phyloP scores from a whole-genome alignment of 2,329 filamentous ascomycete genomes.

The Ambrosiella beaveri region DNA sequence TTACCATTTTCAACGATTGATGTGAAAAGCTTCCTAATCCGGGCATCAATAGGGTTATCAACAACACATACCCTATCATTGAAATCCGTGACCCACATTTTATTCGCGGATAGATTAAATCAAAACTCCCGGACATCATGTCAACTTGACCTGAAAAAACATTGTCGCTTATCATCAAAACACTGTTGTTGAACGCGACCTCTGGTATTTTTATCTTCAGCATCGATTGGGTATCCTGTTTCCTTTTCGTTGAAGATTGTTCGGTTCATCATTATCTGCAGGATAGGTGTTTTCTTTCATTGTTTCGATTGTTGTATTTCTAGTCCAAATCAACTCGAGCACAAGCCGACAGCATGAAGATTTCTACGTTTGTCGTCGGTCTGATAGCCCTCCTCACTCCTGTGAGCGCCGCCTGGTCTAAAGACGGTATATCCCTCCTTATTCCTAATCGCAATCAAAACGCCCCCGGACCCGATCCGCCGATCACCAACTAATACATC shows the following conservation, averaged over 20 bases:
- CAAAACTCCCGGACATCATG: background rate
- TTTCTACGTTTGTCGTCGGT: conserved; percentile 47
- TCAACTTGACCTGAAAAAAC: conserved; percentile 9
- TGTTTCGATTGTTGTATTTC: background rate
- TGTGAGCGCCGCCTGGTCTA: conserved; percentile 61
- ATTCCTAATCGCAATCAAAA: background rate
- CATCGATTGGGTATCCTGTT: background rate
- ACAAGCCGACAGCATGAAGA: conserved; percentile 44
- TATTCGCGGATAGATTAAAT: background rate
- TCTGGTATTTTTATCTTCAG: background rate
- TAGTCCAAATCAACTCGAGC: background rate
- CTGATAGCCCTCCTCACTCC: conserved; percentile 50
- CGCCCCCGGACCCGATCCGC: background rate
- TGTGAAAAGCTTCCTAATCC: no score
- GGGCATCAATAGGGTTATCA: background rate
- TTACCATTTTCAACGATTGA: no score
- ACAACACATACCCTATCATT: background rate
- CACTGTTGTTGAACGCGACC: background rate
- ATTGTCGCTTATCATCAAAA: no score
- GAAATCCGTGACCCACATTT: background rate
- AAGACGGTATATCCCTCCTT: conserved; percentile 47
- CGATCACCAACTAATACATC: background rate
- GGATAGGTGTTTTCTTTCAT: conserved; percentile 22
- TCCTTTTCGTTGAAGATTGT: background rate
- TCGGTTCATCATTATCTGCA: conserved; percentile 14